Evolutionary conservation across 768 basidiomycete species (phyloP).

Genomic region (Suillus subluteus): DNA sequence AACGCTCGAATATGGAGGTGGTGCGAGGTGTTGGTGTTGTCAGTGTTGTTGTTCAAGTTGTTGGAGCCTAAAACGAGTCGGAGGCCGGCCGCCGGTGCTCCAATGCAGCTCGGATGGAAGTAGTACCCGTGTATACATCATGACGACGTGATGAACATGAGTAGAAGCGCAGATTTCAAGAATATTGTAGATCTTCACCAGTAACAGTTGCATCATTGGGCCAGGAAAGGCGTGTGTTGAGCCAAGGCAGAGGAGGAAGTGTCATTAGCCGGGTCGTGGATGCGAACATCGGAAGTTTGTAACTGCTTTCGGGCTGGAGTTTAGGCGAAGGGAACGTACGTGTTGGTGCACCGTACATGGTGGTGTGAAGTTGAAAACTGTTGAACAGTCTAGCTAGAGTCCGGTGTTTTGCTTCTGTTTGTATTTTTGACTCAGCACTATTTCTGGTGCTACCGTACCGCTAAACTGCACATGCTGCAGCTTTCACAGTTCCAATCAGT

Average conservation of each 20-base stretch:
- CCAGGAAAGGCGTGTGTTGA: neutral
- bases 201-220: neutral
- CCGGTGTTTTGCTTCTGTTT: neutral
- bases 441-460: too few species aligned
- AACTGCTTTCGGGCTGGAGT: too few species aligned
- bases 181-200: neutral
- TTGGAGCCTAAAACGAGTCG: neutral
- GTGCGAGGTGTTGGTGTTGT: too few species aligned
- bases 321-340: too few species aligned
- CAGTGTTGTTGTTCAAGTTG: too few species aligned
- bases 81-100: neutral
- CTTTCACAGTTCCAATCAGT: too few species aligned
- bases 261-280: neutral
- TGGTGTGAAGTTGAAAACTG: neutral
- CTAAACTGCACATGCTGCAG: too few species aligned
- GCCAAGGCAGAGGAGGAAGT: neutral
- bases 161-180: neutral
- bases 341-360: neutral
- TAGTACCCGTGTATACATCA: neutral
- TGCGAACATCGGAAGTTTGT: neutral
- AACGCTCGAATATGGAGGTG: neutral
- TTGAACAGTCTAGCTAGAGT: neutral
- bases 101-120: neutral
- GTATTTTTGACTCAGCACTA: too few species aligned
- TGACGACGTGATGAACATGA: neutral